These are phyloP conservation scores for Claviceps digitariae DNA, from an alignment of 2,329 filamentous ascomycete species.

Conservation along the genomic window DNA sequence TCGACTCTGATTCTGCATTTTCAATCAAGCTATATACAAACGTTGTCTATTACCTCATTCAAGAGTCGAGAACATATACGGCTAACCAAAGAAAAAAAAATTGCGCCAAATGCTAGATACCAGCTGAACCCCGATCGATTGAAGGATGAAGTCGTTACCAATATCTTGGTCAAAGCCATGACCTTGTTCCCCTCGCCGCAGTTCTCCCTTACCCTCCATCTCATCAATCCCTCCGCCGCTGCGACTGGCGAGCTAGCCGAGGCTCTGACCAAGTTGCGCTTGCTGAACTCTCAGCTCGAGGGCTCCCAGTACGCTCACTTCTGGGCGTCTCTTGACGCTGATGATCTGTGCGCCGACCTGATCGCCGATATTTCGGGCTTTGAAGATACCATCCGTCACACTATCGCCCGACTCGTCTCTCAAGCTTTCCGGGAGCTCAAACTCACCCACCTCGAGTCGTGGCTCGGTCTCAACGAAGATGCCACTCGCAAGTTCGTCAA, in stretches of 20 bases:
- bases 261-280: slow-evolving; percentile 76
- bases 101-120: slow-evolving; percentile 49
- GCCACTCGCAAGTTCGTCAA: slow-evolving; percentile 64
- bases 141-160: slow-evolving; percentile 94
- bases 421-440: slow-evolving; percentile 65
- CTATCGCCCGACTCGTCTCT: slow-evolving; percentile 78
- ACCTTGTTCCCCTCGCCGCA: slow-evolving; percentile 94
- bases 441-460: slow-evolving; percentile 54
- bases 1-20: slow-evolving; percentile 53
- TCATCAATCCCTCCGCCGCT: slow-evolving; percentile 68
- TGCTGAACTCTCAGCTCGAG: slow-evolving; percentile 76
- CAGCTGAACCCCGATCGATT: slow-evolving; percentile 98
- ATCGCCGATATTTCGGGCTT: slow-evolving; percentile 91
- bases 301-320: slow-evolving; percentile 82
- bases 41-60: neutral
- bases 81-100: neutral
- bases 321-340: slow-evolving; percentile 84
- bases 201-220: slow-evolving; percentile 86
- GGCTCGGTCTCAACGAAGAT: slow-evolving; percentile 59
- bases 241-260: slow-evolving; percentile 65
- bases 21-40: neutral
- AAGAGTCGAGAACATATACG: neutral
- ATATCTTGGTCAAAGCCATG: slow-evolving; percentile 95
- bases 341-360: slow-evolving; percentile 91
- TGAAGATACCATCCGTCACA: slow-evolving; percentile 81